Evolutionary conservation across 345 rosid species (phyloP), one percentile per base, ranked within the genome.

Genomic region (Brassica juncea): DNA sequence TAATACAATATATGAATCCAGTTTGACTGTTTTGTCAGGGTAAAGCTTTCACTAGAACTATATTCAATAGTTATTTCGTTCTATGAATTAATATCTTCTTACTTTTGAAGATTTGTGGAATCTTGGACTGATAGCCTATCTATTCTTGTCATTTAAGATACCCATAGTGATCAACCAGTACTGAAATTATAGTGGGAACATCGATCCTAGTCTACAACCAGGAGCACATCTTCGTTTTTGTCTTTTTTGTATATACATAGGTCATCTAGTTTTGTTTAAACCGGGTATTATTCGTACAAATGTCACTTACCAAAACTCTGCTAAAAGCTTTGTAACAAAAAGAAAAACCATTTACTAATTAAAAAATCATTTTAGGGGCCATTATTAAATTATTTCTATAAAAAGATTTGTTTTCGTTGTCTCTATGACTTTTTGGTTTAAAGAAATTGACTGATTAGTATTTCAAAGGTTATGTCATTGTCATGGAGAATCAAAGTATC

Each of bases 401-500:
- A 34, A 34, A 34, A 34, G 37, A 42, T 42, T 10, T 62, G 1
- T 42, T 2, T 70, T 62, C 66, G 19, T 70, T 35, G n/a, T 63
- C 37, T 21, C 6, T n/a, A 49, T 25, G 74, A 52, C 55, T 77
- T 10, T 77, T 62, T 63, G 66, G 44, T 62, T 52, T 65, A 1
- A 49, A 25, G 55, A 52, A 61, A 63, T n/a, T 42, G 64, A 71
- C 71, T 63, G 39, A 49, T 23, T 9, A 49, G 42, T 61, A 32
- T 61, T 31, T 49, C 37, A 47, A 47, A 70, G 49, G 6, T 14
- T 60, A 31, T 59, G 69, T 69, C 69, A 8, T 69, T 44, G 61
- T 76, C 69, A 76, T 21, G 54, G 8, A 69, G 28, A 71, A 71
- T 27, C 28, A 70, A 61, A 75, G 60, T 37, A 39, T 75, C 79